Evolutionary conservation across 164 flowering plant genomes (phyloP).

Genomic region (Dillenia suffruticosa): DNA sequence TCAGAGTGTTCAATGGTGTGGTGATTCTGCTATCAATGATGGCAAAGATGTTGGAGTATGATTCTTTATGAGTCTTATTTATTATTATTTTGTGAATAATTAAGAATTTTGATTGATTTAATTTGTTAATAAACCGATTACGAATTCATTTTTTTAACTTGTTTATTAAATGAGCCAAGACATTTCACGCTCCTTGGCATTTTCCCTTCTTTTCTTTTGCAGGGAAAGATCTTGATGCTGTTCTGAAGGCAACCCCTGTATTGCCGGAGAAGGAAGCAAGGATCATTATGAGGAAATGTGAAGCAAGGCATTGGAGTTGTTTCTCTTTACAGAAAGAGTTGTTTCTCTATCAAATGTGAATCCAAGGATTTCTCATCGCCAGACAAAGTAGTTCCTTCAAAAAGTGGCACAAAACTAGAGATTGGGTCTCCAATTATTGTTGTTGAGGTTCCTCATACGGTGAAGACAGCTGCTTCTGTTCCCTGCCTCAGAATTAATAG

Average conservation of each 20-base stretch:
- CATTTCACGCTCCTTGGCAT: no score
- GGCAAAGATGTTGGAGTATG: slow-evolving; percentile 3
- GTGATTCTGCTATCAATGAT: slow-evolving; percentile 6
- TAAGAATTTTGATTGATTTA: no score
- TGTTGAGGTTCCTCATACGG: slow-evolving; percentile 41
- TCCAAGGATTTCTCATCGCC: background rate
- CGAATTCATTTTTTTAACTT: no score
- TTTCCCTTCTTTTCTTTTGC: background rate
- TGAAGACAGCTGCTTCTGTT: slow-evolving; percentile 74
- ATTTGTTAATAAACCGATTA: no score
- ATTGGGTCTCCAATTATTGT: slow-evolving; percentile 50
- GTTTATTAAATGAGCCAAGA: no score
- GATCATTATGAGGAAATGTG: no score
- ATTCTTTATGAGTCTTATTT: no score
- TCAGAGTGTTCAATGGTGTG: no score
- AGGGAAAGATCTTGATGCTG: slow-evolving; percentile 99
- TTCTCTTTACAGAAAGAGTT: no score
- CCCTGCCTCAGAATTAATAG: slow-evolving; percentile 65
- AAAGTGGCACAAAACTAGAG: slow-evolving; percentile 16
- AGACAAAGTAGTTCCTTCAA: no score
- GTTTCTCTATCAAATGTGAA: slow-evolving; percentile 9
- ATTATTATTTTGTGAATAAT: no score
- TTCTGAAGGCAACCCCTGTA: slow-evolving; percentile 82
- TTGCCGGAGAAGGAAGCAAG: slow-evolving; percentile 94
- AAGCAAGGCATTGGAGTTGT: no score